Conservation (phyloP, 768 basidiomycete genomes). For the Suillus plorans region DNA sequence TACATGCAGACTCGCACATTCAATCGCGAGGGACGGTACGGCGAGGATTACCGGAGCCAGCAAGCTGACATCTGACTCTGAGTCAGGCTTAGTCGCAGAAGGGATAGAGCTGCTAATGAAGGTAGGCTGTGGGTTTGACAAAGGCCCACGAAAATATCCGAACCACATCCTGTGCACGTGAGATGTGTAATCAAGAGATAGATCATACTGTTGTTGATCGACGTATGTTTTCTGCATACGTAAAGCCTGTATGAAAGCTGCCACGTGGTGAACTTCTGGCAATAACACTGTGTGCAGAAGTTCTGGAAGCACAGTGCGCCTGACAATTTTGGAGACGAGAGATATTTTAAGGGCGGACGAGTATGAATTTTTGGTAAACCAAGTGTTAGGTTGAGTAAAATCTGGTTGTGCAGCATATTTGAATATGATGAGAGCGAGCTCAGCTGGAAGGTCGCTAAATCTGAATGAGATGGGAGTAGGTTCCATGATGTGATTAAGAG, state of each 20-base stretch:
- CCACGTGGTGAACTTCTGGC: background rate
- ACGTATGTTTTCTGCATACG: slow-evolving; percentile 22
- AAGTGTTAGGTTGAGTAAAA: slow-evolving; percentile 6
- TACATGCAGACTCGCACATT: slow-evolving; percentile 32
- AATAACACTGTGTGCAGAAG: slow-evolving; percentile 41
- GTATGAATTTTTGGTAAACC: slow-evolving; percentile 6
- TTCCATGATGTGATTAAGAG: background rate
- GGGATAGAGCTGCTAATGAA: background rate
- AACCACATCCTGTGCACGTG: slow-evolving; percentile 37
- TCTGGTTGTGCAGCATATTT: slow-evolving; percentile 29
- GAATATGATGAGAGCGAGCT: slow-evolving; percentile 37
- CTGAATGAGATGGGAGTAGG: slow-evolving; percentile 5
- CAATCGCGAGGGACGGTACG: slow-evolving; percentile 29
- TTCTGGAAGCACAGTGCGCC: slow-evolving; percentile 36
- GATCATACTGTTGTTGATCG: slow-evolving; percentile 13
- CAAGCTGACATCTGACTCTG: slow-evolving; percentile 18
- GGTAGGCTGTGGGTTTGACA: slow-evolving; percentile 5
- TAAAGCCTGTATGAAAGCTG: slow-evolving; percentile 33
- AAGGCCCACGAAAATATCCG: slow-evolving; percentile 28
- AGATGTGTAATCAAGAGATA: slow-evolving; percentile 32
- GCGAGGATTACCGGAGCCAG: slow-evolving; percentile 10
- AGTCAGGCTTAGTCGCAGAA: background rate
- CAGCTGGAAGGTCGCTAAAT: slow-evolving; percentile 31
- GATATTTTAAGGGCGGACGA: slow-evolving; percentile 31
- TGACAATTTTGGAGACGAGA: slow-evolving; percentile 32